Percentiles rank a stretch among this genome's conserved stretches.
Conservation (phyloP, 441 rosid species). For the Populus tomentosa region DNA sequence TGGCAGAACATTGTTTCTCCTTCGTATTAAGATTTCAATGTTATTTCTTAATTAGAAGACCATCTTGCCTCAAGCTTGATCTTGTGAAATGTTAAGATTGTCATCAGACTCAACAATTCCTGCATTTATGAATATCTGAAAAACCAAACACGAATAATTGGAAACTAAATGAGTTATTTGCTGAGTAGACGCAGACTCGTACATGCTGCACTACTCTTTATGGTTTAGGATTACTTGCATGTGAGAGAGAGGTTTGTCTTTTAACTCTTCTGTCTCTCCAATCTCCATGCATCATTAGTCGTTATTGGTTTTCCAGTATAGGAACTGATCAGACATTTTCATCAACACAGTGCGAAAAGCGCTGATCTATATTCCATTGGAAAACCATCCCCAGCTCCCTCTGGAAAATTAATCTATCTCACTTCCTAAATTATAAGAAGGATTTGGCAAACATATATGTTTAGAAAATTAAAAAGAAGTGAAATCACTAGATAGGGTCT, state of each 20-base stretch:
- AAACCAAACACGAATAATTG: neutral
- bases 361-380: neutral
- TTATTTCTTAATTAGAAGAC: neutral
- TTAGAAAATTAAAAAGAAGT: neutral
- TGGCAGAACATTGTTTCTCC: neutral
- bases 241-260: neutral
- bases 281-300: neutral
- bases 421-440: neutral
- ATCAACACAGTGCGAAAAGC: neutral
- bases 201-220: neutral
- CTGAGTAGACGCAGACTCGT: neutral
- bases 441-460: neutral
- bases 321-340: neutral
- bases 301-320: neutral
- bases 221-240: neutral
- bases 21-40: neutral
- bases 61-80: neutral
- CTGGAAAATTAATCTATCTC: neutral
- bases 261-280: neutral
- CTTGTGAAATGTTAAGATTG: neutral
- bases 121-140: neutral
- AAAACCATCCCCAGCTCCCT: neutral
- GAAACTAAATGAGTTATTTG: neutral
- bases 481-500: neutral
- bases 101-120: neutral